Evolutionary conservation across 129 eudicot species (phyloP).

Genomic region (Rutidosis leptorrhynchoides): DNA sequence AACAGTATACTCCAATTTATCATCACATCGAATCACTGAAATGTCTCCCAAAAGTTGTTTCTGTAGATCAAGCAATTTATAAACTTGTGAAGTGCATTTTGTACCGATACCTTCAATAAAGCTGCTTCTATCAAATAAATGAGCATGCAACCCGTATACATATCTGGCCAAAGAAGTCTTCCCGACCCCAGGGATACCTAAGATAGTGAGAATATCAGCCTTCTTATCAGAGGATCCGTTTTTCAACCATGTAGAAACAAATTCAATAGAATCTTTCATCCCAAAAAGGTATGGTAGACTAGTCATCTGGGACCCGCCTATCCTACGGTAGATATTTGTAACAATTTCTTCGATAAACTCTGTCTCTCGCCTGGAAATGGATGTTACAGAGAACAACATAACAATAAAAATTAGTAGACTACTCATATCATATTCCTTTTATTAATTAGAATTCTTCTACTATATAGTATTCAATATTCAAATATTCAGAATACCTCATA

Average conservation of each 20-base stretch:
- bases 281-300: neutral
- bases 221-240: neutral
- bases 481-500: too few species aligned
- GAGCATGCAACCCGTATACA: neutral
- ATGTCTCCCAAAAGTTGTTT: neutral
- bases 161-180: slow-evolving; percentile 14
- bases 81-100: neutral
- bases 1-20: neutral
- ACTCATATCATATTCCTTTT: too few species aligned
- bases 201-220: slow-evolving; percentile 3
- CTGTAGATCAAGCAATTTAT: neutral
- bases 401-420: too few species aligned
- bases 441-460: too few species aligned
- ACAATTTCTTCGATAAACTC: slow-evolving; percentile 3
- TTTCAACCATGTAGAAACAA: neutral
- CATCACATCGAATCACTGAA: neutral
- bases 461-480: too few species aligned
- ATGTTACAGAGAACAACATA: neutral
- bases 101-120: neutral
- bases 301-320: neutral
- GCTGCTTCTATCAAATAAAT: neutral
- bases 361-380: neutral
- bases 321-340: neutral
- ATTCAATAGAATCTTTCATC: neutral
- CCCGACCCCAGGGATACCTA: neutral